Percentiles rank a stretch among this genome's conserved stretches.
Conservation (phyloP, 1,284 basidiomycete species). For the Rhodotorula sp. region DNA sequence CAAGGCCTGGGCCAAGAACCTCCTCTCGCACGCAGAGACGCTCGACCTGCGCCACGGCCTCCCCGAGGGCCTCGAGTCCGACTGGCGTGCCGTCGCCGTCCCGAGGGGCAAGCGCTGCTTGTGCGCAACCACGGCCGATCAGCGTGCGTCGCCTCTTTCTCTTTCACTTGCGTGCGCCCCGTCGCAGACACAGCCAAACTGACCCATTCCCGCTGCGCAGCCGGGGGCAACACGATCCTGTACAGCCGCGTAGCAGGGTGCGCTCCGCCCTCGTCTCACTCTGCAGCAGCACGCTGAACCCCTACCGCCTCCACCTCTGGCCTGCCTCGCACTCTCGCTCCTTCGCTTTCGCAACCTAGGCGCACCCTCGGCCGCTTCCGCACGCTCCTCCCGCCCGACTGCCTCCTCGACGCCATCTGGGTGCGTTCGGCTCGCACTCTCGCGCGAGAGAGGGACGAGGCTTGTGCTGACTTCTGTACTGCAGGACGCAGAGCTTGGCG, state of each 20-base stretch:
- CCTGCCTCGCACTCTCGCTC: no score
- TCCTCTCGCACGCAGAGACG: constrained; percentile 40
- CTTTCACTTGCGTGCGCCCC: background rate
- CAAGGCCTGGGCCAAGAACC: constrained; percentile 38
- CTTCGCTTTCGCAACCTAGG: constrained; percentile 13
- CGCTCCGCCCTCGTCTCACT: background rate
- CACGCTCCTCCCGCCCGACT: constrained; percentile 36
- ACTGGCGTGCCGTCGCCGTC: constrained; percentile 35
- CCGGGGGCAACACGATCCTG: constrained; percentile 29
- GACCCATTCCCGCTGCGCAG: background rate
- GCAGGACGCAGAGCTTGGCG: constrained; percentile 14
- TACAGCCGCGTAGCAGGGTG: constrained; percentile 34
- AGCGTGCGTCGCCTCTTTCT: constrained; percentile 9
- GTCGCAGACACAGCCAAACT: no score
- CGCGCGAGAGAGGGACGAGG: background rate
- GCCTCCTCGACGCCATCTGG: constrained; percentile 40
- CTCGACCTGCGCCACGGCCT: constrained; percentile 38
- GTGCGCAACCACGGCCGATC: constrained; percentile 20
- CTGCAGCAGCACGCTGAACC: background rate
- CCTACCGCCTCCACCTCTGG: no score
- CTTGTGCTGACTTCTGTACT: no score
- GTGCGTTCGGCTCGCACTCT: constrained; percentile 1
- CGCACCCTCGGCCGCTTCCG: constrained; percentile 31
- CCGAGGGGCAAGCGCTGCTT: constrained; percentile 43
- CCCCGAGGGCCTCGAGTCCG: constrained; percentile 30